A percentile compares a stretch with the other conserved stretches of the same genome.
Evolutionary conservation across 306 rosid genomes (phyloP).

Genomic region (Abrus pulchellus): DNA sequence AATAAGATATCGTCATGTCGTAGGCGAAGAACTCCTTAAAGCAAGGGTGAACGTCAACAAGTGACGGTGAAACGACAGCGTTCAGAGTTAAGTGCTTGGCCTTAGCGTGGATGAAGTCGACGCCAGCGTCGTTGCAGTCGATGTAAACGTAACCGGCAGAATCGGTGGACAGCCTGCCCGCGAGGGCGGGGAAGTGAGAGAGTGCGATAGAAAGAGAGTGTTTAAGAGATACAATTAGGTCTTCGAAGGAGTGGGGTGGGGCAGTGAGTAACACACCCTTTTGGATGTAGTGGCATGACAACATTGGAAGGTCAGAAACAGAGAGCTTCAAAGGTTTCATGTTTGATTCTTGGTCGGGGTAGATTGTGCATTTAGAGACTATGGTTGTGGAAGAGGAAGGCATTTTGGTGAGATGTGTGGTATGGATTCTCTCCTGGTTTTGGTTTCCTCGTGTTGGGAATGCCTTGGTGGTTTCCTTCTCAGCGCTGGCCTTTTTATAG

Average conservation of each 20-base stretch:
- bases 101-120: conserved; percentile 70
- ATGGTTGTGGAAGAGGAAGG: conserved; percentile 73
- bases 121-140: conserved; percentile 79
- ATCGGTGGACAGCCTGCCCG: conserved; percentile 76
- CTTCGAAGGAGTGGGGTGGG: conserved; percentile 65
- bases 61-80: conserved; percentile 43
- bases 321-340: conserved; percentile 69
- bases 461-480: neutral
- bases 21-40: conserved; percentile 80
- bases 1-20: conserved; percentile 68
- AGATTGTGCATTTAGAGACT: conserved; percentile 66
- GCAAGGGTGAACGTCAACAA: conserved; percentile 62
- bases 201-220: conserved; percentile 69
- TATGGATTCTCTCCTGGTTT: neutral
- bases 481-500: conserved; percentile 14
- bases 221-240: conserved; percentile 62
- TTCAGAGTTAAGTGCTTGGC: conserved; percentile 63
- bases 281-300: conserved; percentile 89
- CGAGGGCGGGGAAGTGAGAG: conserved; percentile 81
- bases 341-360: conserved; percentile 66
- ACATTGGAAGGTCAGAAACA: conserved; percentile 91
- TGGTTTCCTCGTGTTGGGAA: neutral
- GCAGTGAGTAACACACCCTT: conserved; percentile 72
- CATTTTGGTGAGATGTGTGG: conserved; percentile 49
- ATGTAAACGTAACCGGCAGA: conserved; percentile 63